phyloP scores from a whole-genome alignment of 257 asterid species.

The Solanum chmielewskii region DNA sequence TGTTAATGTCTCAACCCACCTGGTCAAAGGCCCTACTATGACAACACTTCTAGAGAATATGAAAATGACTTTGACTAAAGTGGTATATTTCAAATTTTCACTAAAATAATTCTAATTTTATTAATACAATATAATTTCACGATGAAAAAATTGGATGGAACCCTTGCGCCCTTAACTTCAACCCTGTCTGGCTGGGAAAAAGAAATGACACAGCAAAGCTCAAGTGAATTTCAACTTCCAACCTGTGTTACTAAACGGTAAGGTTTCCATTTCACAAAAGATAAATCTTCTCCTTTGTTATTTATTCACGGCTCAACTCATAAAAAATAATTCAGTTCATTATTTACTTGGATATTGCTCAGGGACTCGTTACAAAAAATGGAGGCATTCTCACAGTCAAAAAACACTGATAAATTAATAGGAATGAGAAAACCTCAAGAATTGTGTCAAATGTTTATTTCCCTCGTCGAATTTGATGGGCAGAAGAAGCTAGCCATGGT shows the following conservation, averaged over 20 bases:
- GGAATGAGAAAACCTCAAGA: conserved; percentile 4
- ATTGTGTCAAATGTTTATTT: neutral
- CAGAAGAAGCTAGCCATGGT: neutral
- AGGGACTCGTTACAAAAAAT: neutral
- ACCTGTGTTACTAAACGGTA: neutral
- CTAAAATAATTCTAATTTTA: neutral
- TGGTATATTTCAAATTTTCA: neutral
- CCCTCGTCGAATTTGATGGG: neutral
- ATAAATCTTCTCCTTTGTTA: neutral
- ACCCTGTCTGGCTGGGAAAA: neutral
- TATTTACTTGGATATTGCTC: neutral
- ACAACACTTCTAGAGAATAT: neutral
- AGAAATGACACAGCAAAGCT: neutral
- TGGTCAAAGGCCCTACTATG: neutral
- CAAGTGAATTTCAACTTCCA: neutral
- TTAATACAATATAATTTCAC: neutral
- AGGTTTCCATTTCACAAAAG: neutral
- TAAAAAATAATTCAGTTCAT: neutral
- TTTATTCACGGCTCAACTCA: neutral
- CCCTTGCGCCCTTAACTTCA: neutral
- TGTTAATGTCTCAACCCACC: neutral
- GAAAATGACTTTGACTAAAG: neutral
- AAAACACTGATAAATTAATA: neutral
- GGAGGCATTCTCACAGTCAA: neutral
- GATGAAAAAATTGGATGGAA: neutral